Conservation (phyloP, 2,329 filamentous ascomycete species). For the Fusarium sp. region DNA sequence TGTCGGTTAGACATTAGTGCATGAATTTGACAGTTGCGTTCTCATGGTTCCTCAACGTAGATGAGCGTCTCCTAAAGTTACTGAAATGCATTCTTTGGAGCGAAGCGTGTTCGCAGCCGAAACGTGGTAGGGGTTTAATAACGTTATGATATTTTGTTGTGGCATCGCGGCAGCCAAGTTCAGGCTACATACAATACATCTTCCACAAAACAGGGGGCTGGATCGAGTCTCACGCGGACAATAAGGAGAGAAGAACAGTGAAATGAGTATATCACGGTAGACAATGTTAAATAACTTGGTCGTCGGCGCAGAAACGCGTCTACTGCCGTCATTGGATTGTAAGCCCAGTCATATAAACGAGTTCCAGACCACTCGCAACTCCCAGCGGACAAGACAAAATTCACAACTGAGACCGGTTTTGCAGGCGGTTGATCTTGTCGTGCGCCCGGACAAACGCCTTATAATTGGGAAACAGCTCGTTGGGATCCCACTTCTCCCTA, state of each 20-base stretch:
- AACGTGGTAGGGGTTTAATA: background rate
- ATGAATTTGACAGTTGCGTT: background rate
- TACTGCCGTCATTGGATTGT: background rate
- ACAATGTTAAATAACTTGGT: background rate
- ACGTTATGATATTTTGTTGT: background rate
- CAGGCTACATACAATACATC: background rate
- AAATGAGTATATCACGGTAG: background rate
- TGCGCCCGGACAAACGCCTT: constrained; percentile 17
- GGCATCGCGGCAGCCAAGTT: background rate
- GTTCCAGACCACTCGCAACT: background rate
- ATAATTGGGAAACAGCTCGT: constrained; percentile 26
- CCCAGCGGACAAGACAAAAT: background rate
- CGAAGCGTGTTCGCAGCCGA: background rate
- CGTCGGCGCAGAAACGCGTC: background rate
- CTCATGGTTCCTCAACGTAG: background rate
- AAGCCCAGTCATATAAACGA: background rate
- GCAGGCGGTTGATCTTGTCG: constrained; percentile 16
- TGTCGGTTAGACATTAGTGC: background rate
- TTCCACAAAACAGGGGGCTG: background rate
- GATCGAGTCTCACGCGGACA: background rate
- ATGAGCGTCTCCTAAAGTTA: background rate
- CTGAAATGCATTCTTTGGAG: background rate
- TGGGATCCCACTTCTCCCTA: constrained; percentile 26
- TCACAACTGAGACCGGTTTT: constrained; percentile 12
- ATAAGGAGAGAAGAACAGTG: background rate